Conservation (phyloP, 225 moss, liverwort and hornwort genomes). For the Polytrichum commune region DNA sequence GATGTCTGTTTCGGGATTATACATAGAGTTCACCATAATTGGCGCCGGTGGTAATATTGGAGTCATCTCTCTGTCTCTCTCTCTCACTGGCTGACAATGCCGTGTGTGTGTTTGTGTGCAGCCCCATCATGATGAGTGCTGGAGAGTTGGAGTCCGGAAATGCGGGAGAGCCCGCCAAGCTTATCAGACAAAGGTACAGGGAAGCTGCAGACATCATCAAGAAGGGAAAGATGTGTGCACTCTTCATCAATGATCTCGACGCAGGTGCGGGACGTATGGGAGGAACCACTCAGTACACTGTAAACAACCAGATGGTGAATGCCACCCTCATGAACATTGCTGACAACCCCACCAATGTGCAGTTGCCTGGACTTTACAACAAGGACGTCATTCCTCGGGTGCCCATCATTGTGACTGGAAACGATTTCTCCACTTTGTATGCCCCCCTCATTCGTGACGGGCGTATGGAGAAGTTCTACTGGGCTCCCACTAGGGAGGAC, state of each 20-base stretch:
- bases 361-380: slow-evolving; percentile 63
- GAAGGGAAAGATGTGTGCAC: slow-evolving; percentile 64
- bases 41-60: neutral
- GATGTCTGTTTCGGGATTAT: too few species aligned
- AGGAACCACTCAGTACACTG: slow-evolving; percentile 66
- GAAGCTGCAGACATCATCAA: slow-evolving; percentile 66
- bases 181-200: slow-evolving; percentile 67
- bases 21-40: too few species aligned
- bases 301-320: slow-evolving; percentile 79
- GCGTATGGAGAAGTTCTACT: slow-evolving; percentile 99
- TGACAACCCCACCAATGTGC: slow-evolving; percentile 62
- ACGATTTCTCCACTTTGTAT: slow-evolving; percentile 94
- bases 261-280: slow-evolving; percentile 76
- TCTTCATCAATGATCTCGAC: slow-evolving; percentile 74
- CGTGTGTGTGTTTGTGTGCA: neutral
- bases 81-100: slow-evolving; percentile 3
- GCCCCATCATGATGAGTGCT: slow-evolving; percentile 67
- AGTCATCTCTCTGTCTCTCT: neutral
- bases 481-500: slow-evolving; percentile 72
- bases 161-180: slow-evolving; percentile 66
- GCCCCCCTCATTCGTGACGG: slow-evolving; percentile 95
- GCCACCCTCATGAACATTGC: slow-evolving; percentile 77
- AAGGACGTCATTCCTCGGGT: slow-evolving; percentile 54
- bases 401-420: slow-evolving; percentile 68
- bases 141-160: slow-evolving; percentile 77